A percentile compares a stretch with the other conserved stretches of the same genome.
phyloP scores from a whole-genome alignment of 495 filamentous ascomycete species.

The Oidiodendron maius region DNA sequence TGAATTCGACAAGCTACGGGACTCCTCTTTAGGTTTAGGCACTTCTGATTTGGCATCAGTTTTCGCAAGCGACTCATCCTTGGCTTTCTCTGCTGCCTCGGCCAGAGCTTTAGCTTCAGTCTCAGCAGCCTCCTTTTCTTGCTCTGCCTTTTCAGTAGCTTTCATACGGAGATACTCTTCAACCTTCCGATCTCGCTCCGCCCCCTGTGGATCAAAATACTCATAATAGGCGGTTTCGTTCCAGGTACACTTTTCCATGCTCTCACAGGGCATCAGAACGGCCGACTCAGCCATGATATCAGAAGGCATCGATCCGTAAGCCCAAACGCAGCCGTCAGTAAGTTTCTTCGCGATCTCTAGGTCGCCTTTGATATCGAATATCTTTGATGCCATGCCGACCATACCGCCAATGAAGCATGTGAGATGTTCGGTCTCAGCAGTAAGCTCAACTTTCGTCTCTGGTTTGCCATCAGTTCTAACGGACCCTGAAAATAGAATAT shows the following conservation, averaged over 20 bases:
- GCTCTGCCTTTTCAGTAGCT: conserved; percentile 10
- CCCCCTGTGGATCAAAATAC: conserved; percentile 44
- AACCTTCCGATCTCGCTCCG: conserved; percentile 30
- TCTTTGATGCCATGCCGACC: conserved; percentile 82
- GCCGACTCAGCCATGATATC: conserved; percentile 91
- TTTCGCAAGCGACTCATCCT: neutral
- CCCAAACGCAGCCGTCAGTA: conserved; percentile 92
- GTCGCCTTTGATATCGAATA: conserved; percentile 75
- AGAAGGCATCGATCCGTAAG: conserved; percentile 71
- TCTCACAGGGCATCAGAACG: conserved; percentile 59
- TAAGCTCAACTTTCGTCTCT: conserved; percentile 30
- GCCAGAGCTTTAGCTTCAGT: conserved; percentile 5
- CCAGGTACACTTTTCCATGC: conserved; percentile 63
- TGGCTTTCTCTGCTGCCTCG: neutral
- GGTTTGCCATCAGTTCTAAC: conserved; percentile 33
- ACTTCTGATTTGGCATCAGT: neutral
- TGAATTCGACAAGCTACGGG: neutral
- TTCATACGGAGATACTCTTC: conserved; percentile 30
- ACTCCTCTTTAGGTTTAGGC: neutral
- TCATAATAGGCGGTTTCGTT: conserved; percentile 62
- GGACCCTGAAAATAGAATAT: conserved; percentile 69
- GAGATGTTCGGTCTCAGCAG: conserved; percentile 67
- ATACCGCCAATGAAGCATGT: conserved; percentile 92
- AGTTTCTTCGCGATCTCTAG: conserved; percentile 76
- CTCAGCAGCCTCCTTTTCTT: conserved; percentile 9